Evolutionary conservation across 2,329 filamentous ascomycete genomes (phyloP), one percentile per base, ranked within the genome.

Genomic region (Neofusicoccum umdonicola): DNA sequence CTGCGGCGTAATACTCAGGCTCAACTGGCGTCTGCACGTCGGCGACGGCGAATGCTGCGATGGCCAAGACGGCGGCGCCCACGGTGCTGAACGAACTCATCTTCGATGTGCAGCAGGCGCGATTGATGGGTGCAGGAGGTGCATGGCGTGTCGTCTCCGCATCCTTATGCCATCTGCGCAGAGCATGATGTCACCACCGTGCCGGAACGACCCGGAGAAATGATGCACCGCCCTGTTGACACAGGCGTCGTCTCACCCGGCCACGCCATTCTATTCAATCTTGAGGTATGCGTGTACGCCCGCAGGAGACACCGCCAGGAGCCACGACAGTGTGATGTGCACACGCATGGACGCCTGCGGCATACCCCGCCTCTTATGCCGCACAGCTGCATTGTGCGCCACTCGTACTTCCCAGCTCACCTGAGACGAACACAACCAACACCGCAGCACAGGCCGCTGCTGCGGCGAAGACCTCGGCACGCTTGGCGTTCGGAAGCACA

Each of bases 391-490:
- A 52, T 35, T 35, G n/a, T 31, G 37, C 11, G 13, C 13, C 37
- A 15, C 13, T 39, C 37, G n/a, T 17, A 37, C 35, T 37, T 0
- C 22, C 22, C 19, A 44, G 13, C 3, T 57, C 22, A 11, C 52
- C 39, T 0, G 52, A 57, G n/a, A 72, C 65, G 44, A 71, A 72
- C 8, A 71, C 69, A 1, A 71, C 68, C 7, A 71, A 48, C 7
- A 70, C 68, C 17, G 69, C 70, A 2, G 69, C 70, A 48, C 71
- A 72, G 3, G 67, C 69, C 11, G 71, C 70, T 5, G 71, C 71
- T 37, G 71, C 66, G 17, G 68, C 70, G 60, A 73, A 72, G 3
- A 73, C 65, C n/a, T 72, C 70, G 3, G 67, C 66, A 31, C 69
- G 65, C 56, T 60, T 65, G 35, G 70, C 69, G 37, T 68, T 72